Evolutionary conservation across 2,329 filamentous ascomycete species (phyloP), one percentile per base, ranked within the genome.

Genomic region (Diaporthe sp.): DNA sequence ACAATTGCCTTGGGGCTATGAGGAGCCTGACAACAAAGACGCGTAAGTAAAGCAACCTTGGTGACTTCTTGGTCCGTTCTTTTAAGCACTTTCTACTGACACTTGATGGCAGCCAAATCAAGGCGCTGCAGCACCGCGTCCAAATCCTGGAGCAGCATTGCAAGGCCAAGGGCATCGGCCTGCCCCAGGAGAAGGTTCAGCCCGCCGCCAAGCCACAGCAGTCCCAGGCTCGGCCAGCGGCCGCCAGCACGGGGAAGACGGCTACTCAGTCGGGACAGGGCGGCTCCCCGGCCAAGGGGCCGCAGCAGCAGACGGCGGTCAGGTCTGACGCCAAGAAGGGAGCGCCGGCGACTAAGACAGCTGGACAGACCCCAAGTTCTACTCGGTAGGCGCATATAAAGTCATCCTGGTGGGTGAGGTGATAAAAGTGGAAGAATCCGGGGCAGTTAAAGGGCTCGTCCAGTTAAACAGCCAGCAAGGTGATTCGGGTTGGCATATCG

Each of bases 111-210:
- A 51, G 61, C 10, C 42, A 67, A 6, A 67, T 67, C 44, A 67
- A 51, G 28, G 61, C 61, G 1, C 19, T 67, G 25, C 42, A 49
- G 44, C 61, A 51, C 17, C 61, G 61, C 10, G 42, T 67, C 19
- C 25, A 67, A 17, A 22, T 67, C 61, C 42, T 67, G 42, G 61
- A 67, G 28, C 61, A 67, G 12, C 13, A 67, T 13, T 67, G 61
- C 61, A 49, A 67, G 61, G 42, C 61, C 10, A 67, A 67, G 25
- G 61, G 61, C 7, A 51, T 67, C 68, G 42, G 37, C 55, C 19
- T 55, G 12, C 68, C 53, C 1, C 28, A 71, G 4, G 58, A 61
- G 58, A 42, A 25, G 25, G 17, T 22, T 5, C 68, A 58, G 25
- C 28, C 49, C 13, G 34, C 67, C 19, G 46, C 49, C 7, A 65